These are phyloP conservation scores for Cordyceps tenuipes DNA, from an alignment of 2,329 filamentous ascomycete species.

Conservation along the genomic window DNA sequence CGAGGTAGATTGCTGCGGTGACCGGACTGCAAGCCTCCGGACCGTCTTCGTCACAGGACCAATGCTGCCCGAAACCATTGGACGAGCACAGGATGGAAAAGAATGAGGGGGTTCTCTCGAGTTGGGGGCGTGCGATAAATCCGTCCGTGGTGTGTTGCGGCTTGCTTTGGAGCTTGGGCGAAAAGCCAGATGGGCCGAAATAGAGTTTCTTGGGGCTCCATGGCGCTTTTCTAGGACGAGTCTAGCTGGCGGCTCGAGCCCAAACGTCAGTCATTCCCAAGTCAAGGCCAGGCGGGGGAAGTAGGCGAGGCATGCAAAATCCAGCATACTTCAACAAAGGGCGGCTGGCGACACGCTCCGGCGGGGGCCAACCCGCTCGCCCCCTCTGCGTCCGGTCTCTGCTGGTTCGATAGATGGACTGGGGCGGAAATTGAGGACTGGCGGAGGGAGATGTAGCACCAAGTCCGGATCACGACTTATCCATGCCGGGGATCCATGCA, in stretches of 20 bases:
- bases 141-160: neutral
- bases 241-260: constrained; percentile 10
- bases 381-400: neutral
- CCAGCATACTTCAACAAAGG: too few species aligned
- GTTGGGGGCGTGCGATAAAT: neutral
- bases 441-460: neutral
- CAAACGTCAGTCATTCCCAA: constrained; percentile 7
- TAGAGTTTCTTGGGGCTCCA: constrained; percentile 8
- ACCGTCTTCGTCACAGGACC: neutral
- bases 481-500: neutral
- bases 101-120: neutral
- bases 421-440: neutral
- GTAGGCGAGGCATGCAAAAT: neutral
- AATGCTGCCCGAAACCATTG: neutral
- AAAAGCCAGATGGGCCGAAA: constrained; percentile 3
- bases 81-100: neutral
- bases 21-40: neutral
- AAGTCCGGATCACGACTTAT: neutral
- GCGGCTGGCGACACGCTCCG: neutral
- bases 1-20: too few species aligned
- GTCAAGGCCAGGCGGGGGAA: neutral
- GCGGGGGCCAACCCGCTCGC: neutral
- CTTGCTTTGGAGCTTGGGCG: neutral
- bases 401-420: neutral
- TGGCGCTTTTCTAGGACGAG: constrained; percentile 8